Conservation (phyloP, 495 filamentous ascomycete genomes). For the Penicillium taxi region DNA sequence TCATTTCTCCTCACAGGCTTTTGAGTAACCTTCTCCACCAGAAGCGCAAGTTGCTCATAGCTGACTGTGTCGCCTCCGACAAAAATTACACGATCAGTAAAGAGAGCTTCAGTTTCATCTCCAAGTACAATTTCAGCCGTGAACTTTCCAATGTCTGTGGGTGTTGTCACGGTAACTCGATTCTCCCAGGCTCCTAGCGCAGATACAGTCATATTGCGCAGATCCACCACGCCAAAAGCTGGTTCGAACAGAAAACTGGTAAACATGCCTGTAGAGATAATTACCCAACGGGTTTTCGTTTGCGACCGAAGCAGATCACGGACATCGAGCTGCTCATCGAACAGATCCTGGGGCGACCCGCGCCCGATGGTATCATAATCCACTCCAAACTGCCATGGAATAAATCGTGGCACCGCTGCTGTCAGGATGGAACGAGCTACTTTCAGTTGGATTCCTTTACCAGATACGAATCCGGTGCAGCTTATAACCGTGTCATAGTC, state of each 20-base stretch:
- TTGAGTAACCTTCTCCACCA: slow-evolving; percentile 36
- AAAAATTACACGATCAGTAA: slow-evolving; percentile 29
- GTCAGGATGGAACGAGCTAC: slow-evolving; percentile 42
- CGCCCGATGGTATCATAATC: slow-evolving; percentile 54
- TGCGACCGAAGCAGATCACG: slow-evolving; percentile 44
- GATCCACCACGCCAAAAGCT: slow-evolving; percentile 48
- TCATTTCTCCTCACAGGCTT: slow-evolving; percentile 37
- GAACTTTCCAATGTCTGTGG: slow-evolving; percentile 50
- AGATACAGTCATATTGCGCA: slow-evolving; percentile 24
- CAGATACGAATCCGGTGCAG: slow-evolving; percentile 46
- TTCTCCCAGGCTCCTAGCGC: slow-evolving; percentile 52
- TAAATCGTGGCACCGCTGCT: slow-evolving; percentile 37
- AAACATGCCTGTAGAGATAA: slow-evolving; percentile 57
- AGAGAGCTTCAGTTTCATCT: slow-evolving; percentile 12
- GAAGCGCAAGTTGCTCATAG: slow-evolving; percentile 43
- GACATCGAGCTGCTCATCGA: slow-evolving; percentile 55
- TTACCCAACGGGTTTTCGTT: slow-evolving; percentile 42
- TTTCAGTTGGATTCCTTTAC: slow-evolving; percentile 44
- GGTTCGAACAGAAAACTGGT: slow-evolving; percentile 54
- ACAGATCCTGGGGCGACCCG: slow-evolving; percentile 47
- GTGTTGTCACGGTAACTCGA: slow-evolving; percentile 48
- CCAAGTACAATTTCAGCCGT: slow-evolving; percentile 44
- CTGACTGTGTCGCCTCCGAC: slow-evolving; percentile 52
- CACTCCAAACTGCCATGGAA: slow-evolving; percentile 62
- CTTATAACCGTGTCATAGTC: slow-evolving; percentile 46